Percentiles rank a stretch among this genome's conserved stretches.
phyloP scores from a whole-genome alignment of 2,329 filamentous ascomycete species.

The Aspergillus cejpii region DNA sequence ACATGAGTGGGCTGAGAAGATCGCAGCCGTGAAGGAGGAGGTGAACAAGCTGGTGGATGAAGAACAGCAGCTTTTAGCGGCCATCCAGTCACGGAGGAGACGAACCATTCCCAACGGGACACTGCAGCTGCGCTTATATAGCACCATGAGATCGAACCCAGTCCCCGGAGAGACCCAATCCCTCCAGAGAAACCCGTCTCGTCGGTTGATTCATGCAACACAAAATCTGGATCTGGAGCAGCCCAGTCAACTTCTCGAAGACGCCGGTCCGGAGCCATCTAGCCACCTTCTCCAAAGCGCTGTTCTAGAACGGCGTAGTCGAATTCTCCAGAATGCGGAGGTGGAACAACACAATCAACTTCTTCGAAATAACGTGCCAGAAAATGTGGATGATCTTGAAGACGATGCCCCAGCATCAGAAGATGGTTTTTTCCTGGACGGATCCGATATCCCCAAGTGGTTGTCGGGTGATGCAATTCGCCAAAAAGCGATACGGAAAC shows the following conservation, averaged over 20 bases:
- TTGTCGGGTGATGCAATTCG: conserved; percentile 25
- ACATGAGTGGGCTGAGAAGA: conserved; percentile 38
- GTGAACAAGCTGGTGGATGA: conserved; percentile 36
- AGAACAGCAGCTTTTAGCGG: conserved; percentile 32
- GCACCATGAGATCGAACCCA: conserved; percentile 15
- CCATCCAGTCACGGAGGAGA: conserved; percentile 24
- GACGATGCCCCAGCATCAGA: conserved; percentile 9
- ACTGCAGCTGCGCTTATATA: conserved; percentile 22
- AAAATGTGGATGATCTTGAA: conserved; percentile 1
- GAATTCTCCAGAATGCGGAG: not conserved
- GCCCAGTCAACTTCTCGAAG: not conserved
- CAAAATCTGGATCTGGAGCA: not conserved
- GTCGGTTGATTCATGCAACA: not conserved
- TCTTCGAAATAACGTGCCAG: conserved; percentile 3
- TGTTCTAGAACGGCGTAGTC: not conserved
- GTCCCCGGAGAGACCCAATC: conserved; percentile 2
- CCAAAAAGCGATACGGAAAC: conserved; percentile 34
- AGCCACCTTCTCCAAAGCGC: not conserved
- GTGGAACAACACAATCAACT: not conserved
- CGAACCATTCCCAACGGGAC: conserved; percentile 14
- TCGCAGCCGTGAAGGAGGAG: conserved; percentile 40
- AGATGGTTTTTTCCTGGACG: conserved; percentile 15
- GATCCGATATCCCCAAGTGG: conserved; percentile 25
- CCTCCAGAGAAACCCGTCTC: not conserved
- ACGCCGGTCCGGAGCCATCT: not conserved